These are phyloP conservation scores for Saxophila tyrrhenica DNA, from an alignment of 495 filamentous ascomycete genomes.

Conservation along the genomic window DNA sequence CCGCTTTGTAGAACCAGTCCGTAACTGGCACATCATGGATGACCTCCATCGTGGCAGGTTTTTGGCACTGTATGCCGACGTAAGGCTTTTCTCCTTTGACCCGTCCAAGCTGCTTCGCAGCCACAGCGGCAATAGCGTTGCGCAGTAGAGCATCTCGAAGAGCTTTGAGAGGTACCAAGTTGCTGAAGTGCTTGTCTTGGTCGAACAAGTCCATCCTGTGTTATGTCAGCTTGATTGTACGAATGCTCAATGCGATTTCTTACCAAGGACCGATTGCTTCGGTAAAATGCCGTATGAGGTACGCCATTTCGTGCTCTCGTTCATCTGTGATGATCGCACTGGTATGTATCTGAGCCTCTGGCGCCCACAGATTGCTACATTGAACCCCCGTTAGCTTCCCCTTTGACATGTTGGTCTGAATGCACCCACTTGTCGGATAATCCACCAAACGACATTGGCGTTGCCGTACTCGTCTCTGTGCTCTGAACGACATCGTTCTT, in stretches of 20 bases:
- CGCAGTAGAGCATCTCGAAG: conserved; percentile 45
- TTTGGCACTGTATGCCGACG: conserved; percentile 37
- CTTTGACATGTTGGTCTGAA: not conserved
- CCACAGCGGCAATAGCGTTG: conserved; percentile 50
- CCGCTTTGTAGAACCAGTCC: conserved; percentile 48
- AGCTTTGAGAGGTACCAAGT: conserved; percentile 48
- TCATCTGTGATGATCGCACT: conserved; percentile 15
- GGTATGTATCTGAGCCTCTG: conserved; percentile 9
- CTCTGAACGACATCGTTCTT: not conserved
- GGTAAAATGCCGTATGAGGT: conserved; percentile 51
- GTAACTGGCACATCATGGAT: conserved; percentile 37
- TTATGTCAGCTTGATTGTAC: not conserved
- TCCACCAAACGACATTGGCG: conserved; percentile 1
- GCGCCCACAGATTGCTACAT: conserved; percentile 7
- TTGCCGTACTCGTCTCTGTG: conserved; percentile 1
- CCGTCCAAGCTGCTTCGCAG: conserved; percentile 50
- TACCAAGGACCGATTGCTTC: conserved; percentile 47
- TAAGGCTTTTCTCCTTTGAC: conserved; percentile 41
- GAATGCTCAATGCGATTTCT: not conserved
- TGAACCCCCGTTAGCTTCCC: not conserved
- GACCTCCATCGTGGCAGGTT: conserved; percentile 42
- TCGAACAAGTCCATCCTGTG: conserved; percentile 53
- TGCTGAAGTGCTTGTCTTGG: conserved; percentile 38
- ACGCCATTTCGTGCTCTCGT: conserved; percentile 45
- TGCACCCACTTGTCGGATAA: not conserved